These are phyloP conservation scores for Leccinellum luteum DNA, from an alignment of 768 basidiomycete genomes.

Conservation along the genomic window DNA sequence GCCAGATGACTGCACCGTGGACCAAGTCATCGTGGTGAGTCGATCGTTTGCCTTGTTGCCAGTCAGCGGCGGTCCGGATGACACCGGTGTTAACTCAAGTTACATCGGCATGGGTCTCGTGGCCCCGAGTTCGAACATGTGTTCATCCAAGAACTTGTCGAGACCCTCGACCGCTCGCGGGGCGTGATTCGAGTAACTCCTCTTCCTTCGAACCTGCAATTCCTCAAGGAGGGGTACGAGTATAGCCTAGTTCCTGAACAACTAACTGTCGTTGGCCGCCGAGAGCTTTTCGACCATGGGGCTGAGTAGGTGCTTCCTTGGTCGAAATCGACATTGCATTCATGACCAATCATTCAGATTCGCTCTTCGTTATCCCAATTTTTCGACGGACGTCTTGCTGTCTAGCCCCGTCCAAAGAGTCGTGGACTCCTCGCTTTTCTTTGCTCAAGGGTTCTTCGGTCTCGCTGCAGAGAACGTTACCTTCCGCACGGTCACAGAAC, in stretches of 20 bases:
- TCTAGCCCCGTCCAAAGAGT: conserved; percentile 24
- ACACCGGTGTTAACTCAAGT: conserved; percentile 21
- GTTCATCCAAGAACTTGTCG: conserved; percentile 33
- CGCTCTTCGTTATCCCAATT: conserved; percentile 20
- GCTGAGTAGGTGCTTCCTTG: conserved; percentile 27
- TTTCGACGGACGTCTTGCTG: conserved; percentile 17
- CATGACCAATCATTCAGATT: conserved; percentile 10
- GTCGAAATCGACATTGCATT: background rate
- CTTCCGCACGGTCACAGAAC: conserved; percentile 33
- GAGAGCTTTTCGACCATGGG: conserved; percentile 40
- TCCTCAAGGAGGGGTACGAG: conserved; percentile 38
- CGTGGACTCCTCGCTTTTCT: conserved; percentile 42
- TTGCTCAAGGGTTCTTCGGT: conserved; percentile 39
- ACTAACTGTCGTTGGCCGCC: conserved; percentile 37
- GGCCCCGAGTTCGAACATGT: conserved; percentile 33
- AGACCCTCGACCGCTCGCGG: conserved; percentile 27
- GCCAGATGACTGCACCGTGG: conserved; percentile 37
- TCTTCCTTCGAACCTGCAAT: conserved; percentile 34
- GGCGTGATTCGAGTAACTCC: conserved; percentile 24
- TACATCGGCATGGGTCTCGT: conserved; percentile 43
- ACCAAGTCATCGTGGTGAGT: conserved; percentile 39
- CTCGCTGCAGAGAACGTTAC: conserved; percentile 24
- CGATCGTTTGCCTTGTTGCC: background rate
- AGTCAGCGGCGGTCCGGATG: background rate
- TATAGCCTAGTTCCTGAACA: conserved; percentile 34